A percentile compares a stretch with the other conserved stretches of the same genome.
Evolutionary conservation across 305 asterid species (phyloP).

Genomic region (Fraxinus angustifolia): DNA sequence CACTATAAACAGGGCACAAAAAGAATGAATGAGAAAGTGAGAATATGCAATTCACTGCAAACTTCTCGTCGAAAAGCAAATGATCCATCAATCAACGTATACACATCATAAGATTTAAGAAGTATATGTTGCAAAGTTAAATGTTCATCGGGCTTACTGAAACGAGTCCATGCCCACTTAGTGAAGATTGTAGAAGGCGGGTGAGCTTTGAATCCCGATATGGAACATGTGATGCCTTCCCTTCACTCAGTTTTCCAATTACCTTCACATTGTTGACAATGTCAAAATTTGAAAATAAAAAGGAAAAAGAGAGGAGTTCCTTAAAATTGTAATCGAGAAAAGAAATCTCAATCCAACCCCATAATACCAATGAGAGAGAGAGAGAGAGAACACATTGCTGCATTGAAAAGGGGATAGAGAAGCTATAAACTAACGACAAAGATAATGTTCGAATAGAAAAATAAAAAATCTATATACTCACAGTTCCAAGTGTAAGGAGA

Average conservation of each 20-base stretch:
- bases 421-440: background rate
- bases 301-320: background rate
- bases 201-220: conserved; percentile 96
- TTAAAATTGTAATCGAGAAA: background rate
- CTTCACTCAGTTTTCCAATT: conserved; percentile 97
- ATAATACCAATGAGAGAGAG: background rate
- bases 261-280: conserved; percentile 47
- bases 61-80: background rate
- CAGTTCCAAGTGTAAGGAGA: conserved; percentile 98
- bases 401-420: background rate
- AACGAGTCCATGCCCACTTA: conserved; percentile 95
- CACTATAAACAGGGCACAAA: background rate
- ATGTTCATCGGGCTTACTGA: conserved; percentile 56
- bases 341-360: background rate
- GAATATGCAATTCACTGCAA: background rate
- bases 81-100: conserved; percentile 5
- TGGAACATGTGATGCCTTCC: conserved; percentile 93
- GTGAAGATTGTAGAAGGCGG: conserved; percentile 84
- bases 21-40: background rate
- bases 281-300: conserved; percentile 15
- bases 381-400: background rate
- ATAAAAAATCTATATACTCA: conserved; percentile 37
- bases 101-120: conserved; percentile 10
- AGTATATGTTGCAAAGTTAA: background rate
- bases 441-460: background rate